Conservation (phyloP, 1,284 basidiomycete genomes). For the Ustilago bromivora region DNA sequence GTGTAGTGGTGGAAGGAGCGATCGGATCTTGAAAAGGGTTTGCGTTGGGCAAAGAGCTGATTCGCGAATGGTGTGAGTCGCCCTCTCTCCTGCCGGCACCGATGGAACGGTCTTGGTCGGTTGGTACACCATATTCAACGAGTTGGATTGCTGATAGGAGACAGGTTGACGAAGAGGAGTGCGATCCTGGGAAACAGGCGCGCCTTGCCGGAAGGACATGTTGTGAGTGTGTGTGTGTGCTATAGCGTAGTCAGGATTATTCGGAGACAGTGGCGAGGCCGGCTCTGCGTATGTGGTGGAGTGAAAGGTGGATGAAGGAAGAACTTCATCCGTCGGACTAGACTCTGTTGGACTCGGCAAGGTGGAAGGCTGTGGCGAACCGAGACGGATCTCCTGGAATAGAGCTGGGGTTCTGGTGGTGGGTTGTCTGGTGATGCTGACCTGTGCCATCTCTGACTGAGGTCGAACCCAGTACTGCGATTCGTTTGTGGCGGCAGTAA, state of each 20-base stretch:
- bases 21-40: conserved; percentile 29
- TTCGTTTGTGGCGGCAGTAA: conserved; percentile 38
- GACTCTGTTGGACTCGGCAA: conserved; percentile 12
- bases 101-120: background rate
- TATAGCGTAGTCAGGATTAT: conserved; percentile 21
- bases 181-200: background rate
- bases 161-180: background rate
- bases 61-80: conserved; percentile 12
- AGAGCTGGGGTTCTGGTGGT: conserved; percentile 28
- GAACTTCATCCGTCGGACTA: conserved; percentile 18
- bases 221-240: conserved; percentile 4
- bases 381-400: conserved; percentile 33
- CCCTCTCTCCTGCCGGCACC: background rate
- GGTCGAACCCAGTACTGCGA: conserved; percentile 44
- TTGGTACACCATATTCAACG: conserved; percentile 7
- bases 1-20: background rate
- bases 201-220: conserved; percentile 8
- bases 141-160: conserved; percentile 18
- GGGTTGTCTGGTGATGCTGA: conserved; percentile 9
- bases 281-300: conserved; percentile 16
- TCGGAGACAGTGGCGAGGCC: conserved; percentile 24
- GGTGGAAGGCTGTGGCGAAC: conserved; percentile 3
- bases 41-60: conserved; percentile 8
- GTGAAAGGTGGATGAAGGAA: conserved; percentile 9
- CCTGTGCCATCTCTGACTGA: conserved; percentile 13